phyloP scores from a whole-genome alignment of 345 rosid genomes.

The Gossypium rotundifolium region DNA sequence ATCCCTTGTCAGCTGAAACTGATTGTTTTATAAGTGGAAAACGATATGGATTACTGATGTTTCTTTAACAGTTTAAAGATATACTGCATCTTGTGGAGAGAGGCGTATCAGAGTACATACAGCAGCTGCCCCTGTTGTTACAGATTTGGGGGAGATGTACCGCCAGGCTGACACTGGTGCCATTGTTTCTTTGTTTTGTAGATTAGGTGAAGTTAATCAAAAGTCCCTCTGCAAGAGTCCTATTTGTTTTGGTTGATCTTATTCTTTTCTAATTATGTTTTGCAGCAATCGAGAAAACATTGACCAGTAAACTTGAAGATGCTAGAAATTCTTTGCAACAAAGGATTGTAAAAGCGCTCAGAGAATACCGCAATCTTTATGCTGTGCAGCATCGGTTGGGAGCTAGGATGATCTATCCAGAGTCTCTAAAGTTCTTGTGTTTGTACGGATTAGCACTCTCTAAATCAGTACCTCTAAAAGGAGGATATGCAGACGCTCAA shows the following conservation, averaged over 20 bases:
- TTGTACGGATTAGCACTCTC: conserved; percentile 82
- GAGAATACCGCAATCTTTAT: conserved; percentile 83
- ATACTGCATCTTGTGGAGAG: conserved; percentile 99
- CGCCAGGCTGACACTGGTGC: conserved; percentile 94
- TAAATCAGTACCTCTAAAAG: conserved; percentile 75
- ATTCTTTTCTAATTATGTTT: conserved; percentile 19
- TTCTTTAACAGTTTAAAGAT: conserved; percentile 66
- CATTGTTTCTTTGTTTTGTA: conserved; percentile 70
- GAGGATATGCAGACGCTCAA: conserved; percentile 81
- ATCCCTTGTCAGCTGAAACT: conserved; percentile 7
- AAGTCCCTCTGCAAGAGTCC: conserved; percentile 7
- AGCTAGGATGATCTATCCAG: conserved; percentile 92
- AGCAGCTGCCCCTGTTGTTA: conserved; percentile 79
- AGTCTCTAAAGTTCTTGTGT: conserved; percentile 72
- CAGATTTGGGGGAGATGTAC: conserved; percentile 97
- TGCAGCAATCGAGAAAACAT: conserved; percentile 93
- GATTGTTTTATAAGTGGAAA: not conserved
- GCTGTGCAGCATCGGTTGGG: conserved; percentile 96
- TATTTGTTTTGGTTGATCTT: conserved; percentile 15
- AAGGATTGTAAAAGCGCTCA: conserved; percentile 85
- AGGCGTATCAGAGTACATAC: conserved; percentile 99
- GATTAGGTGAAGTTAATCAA: conserved; percentile 58
- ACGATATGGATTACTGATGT: not conserved
- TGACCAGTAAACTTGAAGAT: conserved; percentile 88
- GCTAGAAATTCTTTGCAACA: conserved; percentile 68